These are phyloP conservation scores for Magnaporthiopsis rhizophila DNA, from an alignment of 2,329 filamentous ascomycete genomes.

Conservation along the genomic window DNA sequence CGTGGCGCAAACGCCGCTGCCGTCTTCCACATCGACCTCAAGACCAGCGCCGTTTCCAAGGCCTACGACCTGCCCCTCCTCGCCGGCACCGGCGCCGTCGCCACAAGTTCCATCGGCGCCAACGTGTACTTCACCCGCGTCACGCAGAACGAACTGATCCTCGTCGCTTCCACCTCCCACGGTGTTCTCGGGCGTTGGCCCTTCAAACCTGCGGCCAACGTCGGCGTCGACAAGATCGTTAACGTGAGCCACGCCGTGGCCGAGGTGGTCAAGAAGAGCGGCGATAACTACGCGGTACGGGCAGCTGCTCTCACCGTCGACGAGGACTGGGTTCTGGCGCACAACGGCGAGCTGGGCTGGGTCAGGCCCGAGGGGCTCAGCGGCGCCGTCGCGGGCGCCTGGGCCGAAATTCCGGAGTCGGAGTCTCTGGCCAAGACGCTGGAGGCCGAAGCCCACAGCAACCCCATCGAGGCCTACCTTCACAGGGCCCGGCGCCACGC, in stretches of 20 bases:
- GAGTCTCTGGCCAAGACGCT: constrained; percentile 73
- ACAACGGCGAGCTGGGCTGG: constrained; percentile 78
- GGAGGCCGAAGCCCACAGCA: constrained; percentile 79
- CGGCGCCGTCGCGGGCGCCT: constrained; percentile 70
- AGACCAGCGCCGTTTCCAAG: constrained; percentile 60
- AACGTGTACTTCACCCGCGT: constrained; percentile 87
- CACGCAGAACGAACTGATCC: constrained; percentile 62
- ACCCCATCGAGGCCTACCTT: constrained; percentile 71
- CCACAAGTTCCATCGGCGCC: constrained; percentile 66
- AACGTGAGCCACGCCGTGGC: constrained; percentile 55
- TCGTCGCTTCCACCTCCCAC: constrained; percentile 71
- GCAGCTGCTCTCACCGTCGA: constrained; percentile 60
- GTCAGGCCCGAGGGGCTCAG: constrained; percentile 72
- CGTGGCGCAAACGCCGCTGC: constrained; percentile 68
- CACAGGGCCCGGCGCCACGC: constrained; percentile 80
- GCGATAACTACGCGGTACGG: constrained; percentile 65
- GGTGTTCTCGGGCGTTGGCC: constrained; percentile 70
- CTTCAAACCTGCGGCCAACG: constrained; percentile 33
- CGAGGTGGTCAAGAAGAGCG: constrained; percentile 69
- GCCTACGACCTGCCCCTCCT: constrained; percentile 72
- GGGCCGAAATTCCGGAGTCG: constrained; percentile 66
- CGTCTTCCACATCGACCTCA: constrained; percentile 74
- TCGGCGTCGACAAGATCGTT: constrained; percentile 37
- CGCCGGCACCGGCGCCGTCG: constrained; percentile 64
- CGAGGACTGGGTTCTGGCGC: constrained; percentile 74